Conservation (phyloP, 345 rosid genomes). For the Gossypium ekmanianum region DNA sequence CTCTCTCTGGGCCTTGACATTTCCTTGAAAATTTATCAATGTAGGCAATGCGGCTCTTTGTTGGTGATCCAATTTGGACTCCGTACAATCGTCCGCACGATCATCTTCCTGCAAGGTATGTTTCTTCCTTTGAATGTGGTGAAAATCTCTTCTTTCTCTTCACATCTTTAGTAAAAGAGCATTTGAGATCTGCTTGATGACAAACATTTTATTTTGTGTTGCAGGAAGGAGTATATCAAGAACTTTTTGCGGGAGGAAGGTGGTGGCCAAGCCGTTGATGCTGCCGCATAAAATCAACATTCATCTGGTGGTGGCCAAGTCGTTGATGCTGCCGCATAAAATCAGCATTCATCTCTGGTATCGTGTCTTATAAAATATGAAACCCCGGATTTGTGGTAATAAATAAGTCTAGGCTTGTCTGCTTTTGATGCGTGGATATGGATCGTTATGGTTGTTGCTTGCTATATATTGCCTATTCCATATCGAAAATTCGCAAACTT, state of each 20-base stretch:
- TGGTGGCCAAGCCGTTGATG: slow-evolving; percentile 38
- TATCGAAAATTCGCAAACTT: no score
- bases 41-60: slow-evolving; percentile 73
- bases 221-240: slow-evolving; percentile 75
- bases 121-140: neutral
- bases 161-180: neutral
- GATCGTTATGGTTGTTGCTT: neutral
- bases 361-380: neutral
- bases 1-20: neutral
- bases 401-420: neutral
- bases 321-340: slow-evolving; percentile 51
- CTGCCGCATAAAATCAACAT: slow-evolving; percentile 35
- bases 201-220: slow-evolving; percentile 10
- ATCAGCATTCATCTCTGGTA: neutral
- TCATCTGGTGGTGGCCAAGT: slow-evolving; percentile 19
- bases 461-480: neutral
- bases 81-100: slow-evolving; percentile 72
- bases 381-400: neutral
- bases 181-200: neutral
- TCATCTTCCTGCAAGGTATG: slow-evolving; percentile 60
- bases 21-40: slow-evolving; percentile 4
- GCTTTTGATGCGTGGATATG: neutral
- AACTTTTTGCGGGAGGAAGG: slow-evolving; percentile 39
- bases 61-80: slow-evolving; percentile 72
- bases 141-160: neutral